These are phyloP conservation scores for Plasmodium gaboni DNA, from an alignment of 169 alveolate species.

Conservation along the genomic window DNA sequence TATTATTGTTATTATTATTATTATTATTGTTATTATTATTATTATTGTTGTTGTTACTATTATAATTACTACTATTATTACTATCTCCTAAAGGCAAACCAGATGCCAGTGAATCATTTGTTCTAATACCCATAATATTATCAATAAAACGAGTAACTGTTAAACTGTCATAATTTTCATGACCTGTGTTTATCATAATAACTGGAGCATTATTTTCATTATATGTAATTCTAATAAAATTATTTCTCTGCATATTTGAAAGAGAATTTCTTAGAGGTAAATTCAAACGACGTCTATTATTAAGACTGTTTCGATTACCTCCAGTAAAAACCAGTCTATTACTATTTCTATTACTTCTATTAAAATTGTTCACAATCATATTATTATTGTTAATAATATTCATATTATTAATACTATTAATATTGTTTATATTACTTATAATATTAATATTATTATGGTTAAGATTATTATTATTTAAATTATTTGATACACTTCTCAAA, in stretches of 20 bases:
- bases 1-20: background rate
- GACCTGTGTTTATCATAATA: slow-evolving; percentile 71
- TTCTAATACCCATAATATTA: slow-evolving; percentile 51
- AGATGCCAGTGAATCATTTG: slow-evolving; percentile 7
- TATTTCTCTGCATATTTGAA: slow-evolving; percentile 26
- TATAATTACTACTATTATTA: background rate
- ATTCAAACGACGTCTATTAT: slow-evolving; percentile 46
- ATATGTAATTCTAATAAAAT: slow-evolving; percentile 67
- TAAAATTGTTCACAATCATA: background rate
- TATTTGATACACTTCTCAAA: slow-evolving; percentile 23
- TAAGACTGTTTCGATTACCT: slow-evolving; percentile 17
- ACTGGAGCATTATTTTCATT: slow-evolving; percentile 67
- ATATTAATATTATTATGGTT: background rate
- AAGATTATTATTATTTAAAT: background rate
- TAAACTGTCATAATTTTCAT: slow-evolving; percentile 64
- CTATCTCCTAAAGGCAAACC: slow-evolving; percentile 15
- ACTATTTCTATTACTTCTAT: slow-evolving; percentile 7
- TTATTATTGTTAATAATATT: slow-evolving; percentile 9
- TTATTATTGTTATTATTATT: slow-evolving; percentile 1
- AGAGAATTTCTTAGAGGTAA: slow-evolving; percentile 29
- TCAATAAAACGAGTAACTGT: slow-evolving; percentile 64
- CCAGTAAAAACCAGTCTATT: slow-evolving; percentile 21
- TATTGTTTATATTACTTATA: background rate
- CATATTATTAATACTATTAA: background rate
- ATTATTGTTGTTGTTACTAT: background rate